Conservation (phyloP, 768 basidiomycete genomes). For the Rhizopogon rudus region DNA sequence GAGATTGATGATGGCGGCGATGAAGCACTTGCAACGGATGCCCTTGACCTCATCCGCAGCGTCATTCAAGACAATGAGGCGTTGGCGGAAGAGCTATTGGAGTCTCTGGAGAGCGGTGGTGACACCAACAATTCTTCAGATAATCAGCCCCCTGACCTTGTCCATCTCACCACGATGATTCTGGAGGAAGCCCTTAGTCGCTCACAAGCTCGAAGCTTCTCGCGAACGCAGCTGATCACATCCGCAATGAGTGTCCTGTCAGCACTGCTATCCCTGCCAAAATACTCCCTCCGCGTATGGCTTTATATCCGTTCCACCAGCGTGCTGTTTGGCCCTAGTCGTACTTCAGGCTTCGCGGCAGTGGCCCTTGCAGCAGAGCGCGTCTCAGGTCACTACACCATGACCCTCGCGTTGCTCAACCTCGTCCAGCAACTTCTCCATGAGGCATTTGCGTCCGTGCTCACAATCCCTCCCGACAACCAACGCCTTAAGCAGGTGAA, state of each 20-base stretch:
- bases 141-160: conserved; percentile 60
- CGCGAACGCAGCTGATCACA: conserved; percentile 62
- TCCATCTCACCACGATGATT: conserved; percentile 76
- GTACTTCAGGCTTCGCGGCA: conserved; percentile 50
- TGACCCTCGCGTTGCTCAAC: conserved; percentile 74
- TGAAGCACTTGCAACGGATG: conserved; percentile 60
- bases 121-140: conserved; percentile 25
- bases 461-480: conserved; percentile 46
- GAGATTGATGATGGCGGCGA: conserved; percentile 61
- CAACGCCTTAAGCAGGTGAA: conserved; percentile 66
- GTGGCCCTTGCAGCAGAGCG: conserved; percentile 68
- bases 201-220: conserved; percentile 36
- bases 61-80: conserved; percentile 66
- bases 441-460: conserved; percentile 58
- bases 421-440: conserved; percentile 73
- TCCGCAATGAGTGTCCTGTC: conserved; percentile 80
- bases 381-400: conserved; percentile 69
- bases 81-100: conserved; percentile 60
- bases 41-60: conserved; percentile 75
- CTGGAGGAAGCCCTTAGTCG: conserved; percentile 71
- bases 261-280: conserved; percentile 67
- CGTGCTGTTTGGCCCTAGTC: conserved; percentile 68
- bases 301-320: conserved; percentile 78
- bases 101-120: conserved; percentile 45
- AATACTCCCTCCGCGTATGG: conserved; percentile 83